phyloP scores from a whole-genome alignment of 1,139 yeast genomes.

The Taiozyma sp. region DNA sequence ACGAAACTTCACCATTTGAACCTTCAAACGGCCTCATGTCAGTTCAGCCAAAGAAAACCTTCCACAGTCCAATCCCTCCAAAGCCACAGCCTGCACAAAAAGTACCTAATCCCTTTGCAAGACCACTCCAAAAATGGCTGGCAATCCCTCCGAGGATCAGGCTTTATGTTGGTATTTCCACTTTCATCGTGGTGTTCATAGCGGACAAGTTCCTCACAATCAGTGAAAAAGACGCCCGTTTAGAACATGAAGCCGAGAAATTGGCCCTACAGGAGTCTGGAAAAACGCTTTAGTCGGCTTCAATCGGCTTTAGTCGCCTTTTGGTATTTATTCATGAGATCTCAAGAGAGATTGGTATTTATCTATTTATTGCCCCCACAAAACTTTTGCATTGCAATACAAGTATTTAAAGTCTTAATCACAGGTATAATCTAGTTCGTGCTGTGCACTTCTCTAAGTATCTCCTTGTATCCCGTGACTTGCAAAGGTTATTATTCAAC shows the following conservation, averaged over 20 bases:
- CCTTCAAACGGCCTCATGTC: neutral
- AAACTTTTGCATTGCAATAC: neutral
- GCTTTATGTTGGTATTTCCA: conserved; percentile 18
- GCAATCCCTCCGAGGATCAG: conserved; percentile 16
- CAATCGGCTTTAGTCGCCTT: neutral
- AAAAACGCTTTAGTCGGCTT: neutral
- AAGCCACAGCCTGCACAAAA: neutral
- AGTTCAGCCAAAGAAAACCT: conserved; percentile 7
- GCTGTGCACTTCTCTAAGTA: too few species aligned
- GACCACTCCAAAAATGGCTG: conserved; percentile 12
- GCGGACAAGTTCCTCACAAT: conserved; percentile 16
- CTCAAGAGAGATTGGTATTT: neutral
- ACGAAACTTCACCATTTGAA: too few species aligned
- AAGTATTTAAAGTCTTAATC: too few species aligned
- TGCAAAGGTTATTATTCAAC: too few species aligned
- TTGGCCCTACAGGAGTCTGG: conserved; percentile 1
- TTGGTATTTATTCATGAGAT: neutral
- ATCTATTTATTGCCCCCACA: neutral
- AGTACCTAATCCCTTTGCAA: conserved; percentile 1
- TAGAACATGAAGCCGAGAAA: conserved; percentile 6
- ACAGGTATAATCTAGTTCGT: too few species aligned
- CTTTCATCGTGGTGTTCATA: conserved; percentile 18
- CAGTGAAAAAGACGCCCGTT: conserved; percentile 3
- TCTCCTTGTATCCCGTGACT: too few species aligned
- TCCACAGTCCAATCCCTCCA: conserved; percentile 10